Conservation (phyloP, 352 stramenopile species). For the Globisporangium cylindrosporum region DNA sequence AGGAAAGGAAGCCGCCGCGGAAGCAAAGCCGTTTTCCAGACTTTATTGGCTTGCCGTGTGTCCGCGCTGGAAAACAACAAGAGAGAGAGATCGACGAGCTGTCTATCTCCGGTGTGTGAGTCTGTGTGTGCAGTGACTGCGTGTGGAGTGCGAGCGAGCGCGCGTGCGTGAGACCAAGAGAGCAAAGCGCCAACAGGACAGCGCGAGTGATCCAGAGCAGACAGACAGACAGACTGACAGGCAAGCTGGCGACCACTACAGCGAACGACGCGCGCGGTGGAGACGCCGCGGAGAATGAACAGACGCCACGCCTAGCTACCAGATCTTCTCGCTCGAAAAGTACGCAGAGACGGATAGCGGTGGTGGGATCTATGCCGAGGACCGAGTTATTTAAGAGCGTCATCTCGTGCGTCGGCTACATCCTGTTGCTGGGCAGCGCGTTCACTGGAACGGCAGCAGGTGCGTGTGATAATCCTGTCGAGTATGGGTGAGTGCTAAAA, state of each 20-base stretch:
- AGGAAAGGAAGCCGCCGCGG: constrained; percentile 2
- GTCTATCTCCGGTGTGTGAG: not conserved
- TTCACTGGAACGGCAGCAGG: constrained; percentile 1
- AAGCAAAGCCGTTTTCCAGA: not conserved
- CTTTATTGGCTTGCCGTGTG: not conserved
- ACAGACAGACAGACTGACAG: not conserved
- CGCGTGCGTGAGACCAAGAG: not conserved
- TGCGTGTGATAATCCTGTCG: not conserved
- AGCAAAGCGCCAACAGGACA: not conserved
- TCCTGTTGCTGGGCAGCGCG: not conserved
- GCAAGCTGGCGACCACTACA: constrained; percentile 15
- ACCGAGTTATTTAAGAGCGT: not conserved
- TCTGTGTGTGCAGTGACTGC: not conserved
- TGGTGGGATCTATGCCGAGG: not conserved
- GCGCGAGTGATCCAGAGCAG: not conserved
- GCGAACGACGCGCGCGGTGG: constrained; percentile 1
- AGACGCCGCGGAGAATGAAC: constrained; percentile 20
- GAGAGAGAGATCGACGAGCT: not conserved
- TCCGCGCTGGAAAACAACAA: not conserved
- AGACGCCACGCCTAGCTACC: constrained; percentile 7
- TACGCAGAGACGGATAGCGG: not conserved
- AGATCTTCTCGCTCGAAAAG: not conserved
- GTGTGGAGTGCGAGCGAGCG: not conserved
- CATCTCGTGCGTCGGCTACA: not conserved
- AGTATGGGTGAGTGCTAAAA: not conserved